Evolutionary conservation across 2,329 filamentous ascomycete genomes (phyloP), one percentile per base, ranked within the genome.

Genomic region (Ophiocordyceps polyrhachis-furcata): DNA sequence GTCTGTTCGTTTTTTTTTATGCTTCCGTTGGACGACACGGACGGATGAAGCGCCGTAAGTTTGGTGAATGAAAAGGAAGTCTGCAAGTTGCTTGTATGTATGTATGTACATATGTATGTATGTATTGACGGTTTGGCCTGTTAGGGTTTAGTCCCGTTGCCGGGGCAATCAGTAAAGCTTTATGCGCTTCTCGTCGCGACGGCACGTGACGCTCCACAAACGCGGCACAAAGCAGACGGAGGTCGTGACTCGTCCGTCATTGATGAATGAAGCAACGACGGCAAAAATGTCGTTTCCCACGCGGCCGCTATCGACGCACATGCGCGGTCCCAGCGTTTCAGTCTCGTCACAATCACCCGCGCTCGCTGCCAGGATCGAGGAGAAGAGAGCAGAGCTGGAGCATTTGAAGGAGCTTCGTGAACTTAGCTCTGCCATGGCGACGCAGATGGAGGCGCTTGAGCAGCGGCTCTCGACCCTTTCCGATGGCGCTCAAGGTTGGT

Each of bases 341-440:
- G 62, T 66, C 21, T 62, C 67, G 44, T 72, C 76, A 42, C 80
- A 84, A 59, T 83, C 83, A 1, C 75, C 82, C 1, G 74, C 76
- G 23, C 68, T 91, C 15, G 65, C 83, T 44, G 76, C 81, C 41
- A 80, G 84, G 50, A 86, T 93, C 57, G 78, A 83, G 50, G 84
- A 91, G 65, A 93, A 93, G 68, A 86, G 83, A 61, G 76, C 79
- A 45, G 85, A 93, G 60, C 71, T 93, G 6, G 81, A 87, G 53
- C 83, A 79, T 54, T 68, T 91, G 47, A 81, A 76, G 56, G 79
- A 91, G 59, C 65, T 93, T 44, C 75, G 83, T 52, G 81, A 87
- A 54, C 69, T 93, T 41, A 89, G 83, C 53, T 82, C 80, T 20
- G 82, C 80, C 2, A 71, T 89, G 31, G 84, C 84, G 40, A 71